Evolutionary conservation across 768 basidiomycete genomes (phyloP), one percentile per base, ranked within the genome.

Genomic region (Mycena galericulata): DNA sequence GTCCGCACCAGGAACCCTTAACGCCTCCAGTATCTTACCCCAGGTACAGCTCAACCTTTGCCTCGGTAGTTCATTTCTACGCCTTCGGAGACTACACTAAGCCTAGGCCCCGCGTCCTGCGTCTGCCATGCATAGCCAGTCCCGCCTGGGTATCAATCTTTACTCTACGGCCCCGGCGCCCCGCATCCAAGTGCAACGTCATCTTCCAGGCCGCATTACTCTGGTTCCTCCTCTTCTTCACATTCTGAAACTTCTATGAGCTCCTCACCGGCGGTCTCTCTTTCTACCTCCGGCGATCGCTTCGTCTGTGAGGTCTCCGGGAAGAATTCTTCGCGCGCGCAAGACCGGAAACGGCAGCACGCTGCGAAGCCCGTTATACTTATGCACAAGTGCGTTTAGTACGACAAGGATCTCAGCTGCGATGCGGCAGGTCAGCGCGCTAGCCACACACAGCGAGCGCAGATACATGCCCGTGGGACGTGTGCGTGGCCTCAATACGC

Each of bases 341-440:
- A 94, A 78, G 93, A 95, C 79, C 87, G 91, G 70, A 92, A 94
- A 80, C 87, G 93, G 18, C 90, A 92, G 73, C 92, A 94, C 73
- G 84, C 89, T 45, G 76, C 89, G 38, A 83, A 85, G 17, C 90
- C 91, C 24, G 84, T n/a, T n/a, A n/a, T n/a, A n/a, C n/a, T 89
- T 64, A 81, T 88, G 71, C 92, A 94, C 76, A 86, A 84, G 57
- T 94, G 93, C 79, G 86, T 85, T 29, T 90, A 83, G 76, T 94
- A 93, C 78, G 84, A 86, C 72, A 94, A 93, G 79, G 89, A 89
- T 75, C 93, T 94, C 77, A 92, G 91, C 80, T 88, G 93, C n/a
- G n/a, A n/a, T n/a, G n/a, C n/a, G n/a, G n/a, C n/a, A n/a, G n/a
- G n/a, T n/a, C n/a, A n/a, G n/a, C n/a, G n/a, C n/a, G n/a, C n/a